Base-by-base conservation (phyloP, 1,284 basidiomycete species). In the Malassezia psittaci region DNA sequence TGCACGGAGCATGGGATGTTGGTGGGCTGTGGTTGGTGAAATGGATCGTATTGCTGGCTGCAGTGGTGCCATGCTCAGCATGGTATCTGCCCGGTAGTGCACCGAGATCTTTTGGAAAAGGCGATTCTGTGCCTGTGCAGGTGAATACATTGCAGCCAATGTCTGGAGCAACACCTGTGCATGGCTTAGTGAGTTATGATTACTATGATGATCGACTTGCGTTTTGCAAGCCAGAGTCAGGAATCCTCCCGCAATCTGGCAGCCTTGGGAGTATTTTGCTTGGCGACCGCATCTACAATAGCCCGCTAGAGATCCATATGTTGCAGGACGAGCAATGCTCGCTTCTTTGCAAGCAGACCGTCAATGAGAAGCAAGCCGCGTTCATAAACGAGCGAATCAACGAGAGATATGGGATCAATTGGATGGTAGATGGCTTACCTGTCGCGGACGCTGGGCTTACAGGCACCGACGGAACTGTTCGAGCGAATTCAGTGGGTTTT, bases 341-440 rank as follows among this genome's bases (percentile, higher is more conserved):
- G 64, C 81, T 81, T 11, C 80, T 96, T 3, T 96, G 93, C 76
- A 79, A 77, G 24, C 75, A 79, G 10, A 77, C 78, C 24, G 80
- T 94, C 12, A 80, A 83, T 0, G 78, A 79, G 16, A 82, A 86
- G 56, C 85, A 93, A 62, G 85, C 86, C 16, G 83, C 82, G 60
- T 94, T 94, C 75, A 85, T 96, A 74, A 94, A 94, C 67, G 84
- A 86, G 56, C 84, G 89, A 48, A 93, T 96, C 72, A 80, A 81
- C 44, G 89, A 96, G 74, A 87, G 90, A 70, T 96, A 96, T 71
- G 88, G 89, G 0, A 78, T 96, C 60, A 96, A 96, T 72, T 93
- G 90, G 85, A 83, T 96, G 52, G 80, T 96, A 43, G 91, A 96
- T 68, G 91, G 91, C 3, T 81, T 96, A 36, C 93, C 93, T 4